These are phyloP conservation scores for Hydrangea macrophylla DNA, from an alignment of 148 eudicot genomes.

Conservation along the genomic window DNA sequence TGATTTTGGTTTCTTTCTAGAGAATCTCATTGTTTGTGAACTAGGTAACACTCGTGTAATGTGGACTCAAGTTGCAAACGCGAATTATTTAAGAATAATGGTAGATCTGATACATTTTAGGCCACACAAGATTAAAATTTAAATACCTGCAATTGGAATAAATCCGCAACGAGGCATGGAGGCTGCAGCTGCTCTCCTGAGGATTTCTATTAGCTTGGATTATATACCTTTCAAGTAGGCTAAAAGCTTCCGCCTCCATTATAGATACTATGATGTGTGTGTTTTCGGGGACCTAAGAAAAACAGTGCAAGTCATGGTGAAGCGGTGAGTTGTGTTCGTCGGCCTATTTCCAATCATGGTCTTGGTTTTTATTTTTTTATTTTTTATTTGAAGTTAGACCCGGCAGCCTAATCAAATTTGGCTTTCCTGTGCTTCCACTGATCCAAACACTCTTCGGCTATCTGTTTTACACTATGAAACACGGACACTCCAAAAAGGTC, in stretches of 20 bases:
- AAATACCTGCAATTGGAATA: background rate
- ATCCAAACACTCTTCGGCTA: too few relatives aligned
- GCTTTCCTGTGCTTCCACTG: too few relatives aligned
- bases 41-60: background rate
- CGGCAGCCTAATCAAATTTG: too few relatives aligned
- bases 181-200: background rate
- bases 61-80: background rate
- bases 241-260: background rate
- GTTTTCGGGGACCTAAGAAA: background rate
- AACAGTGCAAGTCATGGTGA: background rate
- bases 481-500: too few relatives aligned
- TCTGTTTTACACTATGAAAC: too few relatives aligned
- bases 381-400: too few relatives aligned
- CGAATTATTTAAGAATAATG: background rate
- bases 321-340: too few relatives aligned
- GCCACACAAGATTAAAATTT: background rate
- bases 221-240: background rate
- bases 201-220: background rate
- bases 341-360: too few relatives aligned
- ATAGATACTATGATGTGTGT: background rate
- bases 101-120: background rate
- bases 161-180: background rate
- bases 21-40: background rate
- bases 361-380: too few relatives aligned
- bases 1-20: conserved; percentile 1